Base-by-base conservation (phyloP, 2,329 filamentous ascomycete genomes). In the Neofusicoccum cordaticola region DNA sequence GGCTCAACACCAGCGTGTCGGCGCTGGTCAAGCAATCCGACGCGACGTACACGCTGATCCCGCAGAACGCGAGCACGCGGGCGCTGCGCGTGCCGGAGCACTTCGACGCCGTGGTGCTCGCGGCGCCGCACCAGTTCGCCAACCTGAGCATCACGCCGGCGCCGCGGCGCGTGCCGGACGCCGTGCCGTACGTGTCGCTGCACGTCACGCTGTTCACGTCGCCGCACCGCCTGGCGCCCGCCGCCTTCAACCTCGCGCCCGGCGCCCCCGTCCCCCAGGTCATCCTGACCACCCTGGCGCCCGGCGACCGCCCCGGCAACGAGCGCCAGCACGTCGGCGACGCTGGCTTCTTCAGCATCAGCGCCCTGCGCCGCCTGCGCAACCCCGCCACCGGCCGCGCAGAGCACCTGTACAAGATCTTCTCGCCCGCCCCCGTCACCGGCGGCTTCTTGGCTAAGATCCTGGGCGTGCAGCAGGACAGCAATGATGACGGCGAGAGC, bases 181-280 rank as follows among this genome's bases (percentile, higher is more conserved):
- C 85, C 51, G 88, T 97, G n/a, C 90, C 92, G 0, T 99, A 97
- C 74, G 91, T 92, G 2, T 85, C 86, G 53, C 84, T 98, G 0
- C 90, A 98, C 72, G 94, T 97, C 61, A 98, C 94, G 0, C 85
- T 98, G 0, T 94, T 99, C 71, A 84, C 93, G 0, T 91, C 92
- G 11, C 88, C 91, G 0, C 86, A 88, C 69, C 83, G 80, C n/a
- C 84, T 96, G n/a, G 88, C 86, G 19, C 84, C 90, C 0, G 75
- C 75, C 2, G 93, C 88, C 73, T 98, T 98, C 81, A 86, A 86
- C 64, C 82, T 96, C 1, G 72, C 81, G 1, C 74, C 83, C 0
- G 83, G 78, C n/a, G 78, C 81, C 35, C 75, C 80, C 15, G 86
- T 90, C 0, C 95, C 95, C 0, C 87, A 86, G 66, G 87, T 86